A percentile compares a stretch with the other conserved stretches of the same genome.
Evolutionary conservation across 164 flowering plant species (phyloP).

Genomic region (Berberis thunbergii): DNA sequence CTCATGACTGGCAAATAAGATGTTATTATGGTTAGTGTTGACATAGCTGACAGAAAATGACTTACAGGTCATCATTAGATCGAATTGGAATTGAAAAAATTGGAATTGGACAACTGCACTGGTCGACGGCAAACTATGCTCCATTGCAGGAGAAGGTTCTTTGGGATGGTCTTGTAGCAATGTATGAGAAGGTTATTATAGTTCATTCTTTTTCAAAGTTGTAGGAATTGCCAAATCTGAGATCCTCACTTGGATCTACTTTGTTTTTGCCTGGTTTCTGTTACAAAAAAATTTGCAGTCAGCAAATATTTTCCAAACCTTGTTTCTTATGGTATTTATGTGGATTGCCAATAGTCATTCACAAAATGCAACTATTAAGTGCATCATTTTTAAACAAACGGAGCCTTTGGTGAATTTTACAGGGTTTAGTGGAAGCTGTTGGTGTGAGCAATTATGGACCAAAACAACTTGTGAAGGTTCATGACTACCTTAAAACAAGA

Average conservation of each 20-base stretch:
- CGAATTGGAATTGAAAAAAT: slow-evolving; percentile 74
- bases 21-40: no score
- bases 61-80: slow-evolving; percentile 61
- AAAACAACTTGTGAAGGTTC: slow-evolving; percentile 74
- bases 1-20: no score
- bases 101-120: slow-evolving; percentile 90
- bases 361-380: no score
- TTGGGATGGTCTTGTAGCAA: slow-evolving; percentile 98
- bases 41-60: background rate
- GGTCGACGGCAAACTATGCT: slow-evolving; percentile 98
- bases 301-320: no score
- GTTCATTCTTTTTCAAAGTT: background rate
- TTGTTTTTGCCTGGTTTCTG: background rate
- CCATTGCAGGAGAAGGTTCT: slow-evolving; percentile 85
- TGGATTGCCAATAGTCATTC: no score
- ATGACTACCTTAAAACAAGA: slow-evolving; percentile 53
- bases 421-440: slow-evolving; percentile 91
- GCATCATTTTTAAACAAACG: background rate
- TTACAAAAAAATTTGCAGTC: no score
- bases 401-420: slow-evolving; percentile 3
- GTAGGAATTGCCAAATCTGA: background rate
- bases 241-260: background rate
- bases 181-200: slow-evolving; percentile 86
- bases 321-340: no score
- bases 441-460: slow-evolving; percentile 95